These are phyloP conservation scores for Fraxinus paxiana DNA, from an alignment of 305 asterid species.

Conservation along the genomic window DNA sequence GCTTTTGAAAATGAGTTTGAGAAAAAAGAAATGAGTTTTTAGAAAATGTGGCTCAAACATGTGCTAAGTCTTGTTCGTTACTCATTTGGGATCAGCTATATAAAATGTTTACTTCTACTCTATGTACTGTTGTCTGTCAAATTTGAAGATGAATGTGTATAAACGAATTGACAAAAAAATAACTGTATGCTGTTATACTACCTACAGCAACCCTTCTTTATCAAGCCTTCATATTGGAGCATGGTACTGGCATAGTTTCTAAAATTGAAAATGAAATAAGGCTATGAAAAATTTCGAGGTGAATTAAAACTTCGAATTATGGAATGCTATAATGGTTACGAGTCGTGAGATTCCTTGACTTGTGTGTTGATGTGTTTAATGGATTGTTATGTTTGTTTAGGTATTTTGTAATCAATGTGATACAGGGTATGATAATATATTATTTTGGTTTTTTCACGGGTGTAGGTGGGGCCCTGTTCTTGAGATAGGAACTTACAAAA, in stretches of 20 bases:
- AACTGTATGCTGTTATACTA: background rate
- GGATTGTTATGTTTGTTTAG: background rate
- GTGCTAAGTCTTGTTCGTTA: background rate
- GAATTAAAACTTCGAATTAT: background rate
- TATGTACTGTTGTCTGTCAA: background rate
- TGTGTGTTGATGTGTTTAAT: background rate
- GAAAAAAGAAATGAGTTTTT: background rate
- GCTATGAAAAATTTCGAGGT: background rate
- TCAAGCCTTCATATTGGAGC: background rate
- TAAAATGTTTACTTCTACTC: background rate
- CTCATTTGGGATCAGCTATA: background rate
- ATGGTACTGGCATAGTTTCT: background rate
- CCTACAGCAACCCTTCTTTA: background rate
- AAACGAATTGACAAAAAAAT: background rate
- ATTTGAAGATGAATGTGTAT: background rate
- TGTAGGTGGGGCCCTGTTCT: slow-evolving; percentile 91
- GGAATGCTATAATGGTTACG: background rate
- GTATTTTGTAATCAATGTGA: slow-evolving; percentile 1
- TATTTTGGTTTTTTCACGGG: slow-evolving; percentile 7
- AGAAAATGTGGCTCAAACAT: background rate
- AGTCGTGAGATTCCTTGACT: background rate
- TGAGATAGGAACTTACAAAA: slow-evolving; percentile 56
- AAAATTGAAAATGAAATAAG: background rate
- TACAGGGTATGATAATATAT: background rate
- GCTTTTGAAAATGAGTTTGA: background rate